Evolutionary conservation across 805 yeast species (phyloP).

Genomic region (Teunomyces aglyptinius): DNA sequence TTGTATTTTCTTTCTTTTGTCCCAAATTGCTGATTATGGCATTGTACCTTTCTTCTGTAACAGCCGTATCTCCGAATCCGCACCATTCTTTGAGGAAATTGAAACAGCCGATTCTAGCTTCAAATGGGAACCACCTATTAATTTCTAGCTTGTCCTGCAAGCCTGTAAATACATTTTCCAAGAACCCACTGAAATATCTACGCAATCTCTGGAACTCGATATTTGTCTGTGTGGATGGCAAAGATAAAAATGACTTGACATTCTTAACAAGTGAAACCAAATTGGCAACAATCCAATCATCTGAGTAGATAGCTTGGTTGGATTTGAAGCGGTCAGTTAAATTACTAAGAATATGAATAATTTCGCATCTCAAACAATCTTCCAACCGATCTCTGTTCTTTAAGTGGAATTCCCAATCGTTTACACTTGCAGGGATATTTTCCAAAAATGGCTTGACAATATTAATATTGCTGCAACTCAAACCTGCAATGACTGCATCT

Average conservation of each 20-base stretch:
- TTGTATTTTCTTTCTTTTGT: constrained; percentile 38
- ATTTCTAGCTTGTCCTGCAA: constrained; percentile 39
- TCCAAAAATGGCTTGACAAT: constrained; percentile 81
- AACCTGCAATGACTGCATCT: constrained; percentile 86
- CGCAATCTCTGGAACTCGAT: constrained; percentile 75
- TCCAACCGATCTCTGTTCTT: constrained; percentile 34
- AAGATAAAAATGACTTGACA: constrained; percentile 57
- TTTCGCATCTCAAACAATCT: constrained; percentile 63
- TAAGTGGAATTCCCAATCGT: constrained; percentile 41
- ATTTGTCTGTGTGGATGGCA: constrained; percentile 56
- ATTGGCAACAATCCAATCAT: constrained; percentile 66
- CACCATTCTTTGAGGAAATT: constrained; percentile 91
- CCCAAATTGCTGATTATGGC: constrained; percentile 49
- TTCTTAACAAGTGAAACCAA: constrained; percentile 61
- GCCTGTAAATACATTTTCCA: constrained; percentile 71
- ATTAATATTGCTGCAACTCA: constrained; percentile 87
- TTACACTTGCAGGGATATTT: constrained; percentile 60
- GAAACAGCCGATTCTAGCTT: constrained; percentile 80
- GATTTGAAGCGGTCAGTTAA: constrained; percentile 62
- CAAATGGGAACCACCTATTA: constrained; percentile 73
- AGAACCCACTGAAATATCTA: constrained; percentile 76
- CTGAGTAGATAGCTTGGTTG: constrained; percentile 51
- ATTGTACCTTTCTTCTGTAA: constrained; percentile 66
- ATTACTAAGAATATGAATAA: constrained; percentile 68
- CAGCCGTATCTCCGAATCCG: constrained; percentile 71